Evolutionary conservation across 805 yeast genomes (phyloP), one percentile per base, ranked within the genome.

Genomic region (Candida oleophila): DNA sequence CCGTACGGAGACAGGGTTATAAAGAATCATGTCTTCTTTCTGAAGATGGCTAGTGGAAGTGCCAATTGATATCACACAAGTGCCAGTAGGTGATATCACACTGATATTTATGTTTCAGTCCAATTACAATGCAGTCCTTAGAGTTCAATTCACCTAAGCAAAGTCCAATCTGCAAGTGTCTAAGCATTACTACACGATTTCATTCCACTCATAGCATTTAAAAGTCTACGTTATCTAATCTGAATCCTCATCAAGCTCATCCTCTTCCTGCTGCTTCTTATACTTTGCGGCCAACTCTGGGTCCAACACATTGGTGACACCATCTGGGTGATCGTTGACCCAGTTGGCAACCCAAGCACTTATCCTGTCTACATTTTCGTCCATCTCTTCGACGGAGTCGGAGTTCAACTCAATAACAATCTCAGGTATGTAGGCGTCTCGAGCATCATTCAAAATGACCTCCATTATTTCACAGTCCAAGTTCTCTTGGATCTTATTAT

Each of bases 391-490:
- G 14, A 80, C 82, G 18, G 73, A 65, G 61, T 92, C 83, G 49
- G 96, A 87, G 40, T 68, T 71, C 50, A 94, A 75, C 56, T 87
- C 94, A 37, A 94, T 87, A 25, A 94, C 92, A 22, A 90, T 82
- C 52, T 86, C 88, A 38, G 83, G 82, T 28, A 77, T 86, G 60
- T 89, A 94, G 36, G 85, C 77, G 30, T 89, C 97, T 48, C 78
- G 72, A 0, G 98, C 99, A 54, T 94, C 99, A 53, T 85, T 86
- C 40, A 83, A 66, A 14, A 94, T 80, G 12, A 92, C 88, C 55
- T 91, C 92, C 98, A 94, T 94, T 53, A 94, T 94, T 67, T 94
- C 99, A 49, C 96, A 95, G 64, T 94, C 99, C 39, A 94, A 69
- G 61, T 94, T 94, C 59, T 94, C 99, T 47, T 84, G 85, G 52